Percentiles rank a stretch among this genome's conserved stretches.
phyloP scores from a whole-genome alignment of 2,329 filamentous ascomycete species.

The Alternaria ethzedia region DNA sequence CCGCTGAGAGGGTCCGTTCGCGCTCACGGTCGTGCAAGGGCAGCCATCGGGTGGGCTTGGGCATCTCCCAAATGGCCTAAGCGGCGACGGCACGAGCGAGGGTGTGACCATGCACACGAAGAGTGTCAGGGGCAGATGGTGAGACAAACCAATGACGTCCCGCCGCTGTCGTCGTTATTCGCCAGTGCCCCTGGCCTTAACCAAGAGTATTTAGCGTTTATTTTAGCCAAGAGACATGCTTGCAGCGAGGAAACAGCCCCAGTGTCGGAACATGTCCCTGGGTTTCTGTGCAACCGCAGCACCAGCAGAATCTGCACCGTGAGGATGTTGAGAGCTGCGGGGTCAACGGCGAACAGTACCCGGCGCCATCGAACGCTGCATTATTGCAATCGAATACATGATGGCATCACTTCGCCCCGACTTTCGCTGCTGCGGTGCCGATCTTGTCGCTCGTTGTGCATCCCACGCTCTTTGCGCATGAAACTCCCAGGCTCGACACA shows the following conservation, averaged over 20 bases:
- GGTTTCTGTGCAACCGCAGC: constrained; percentile 10
- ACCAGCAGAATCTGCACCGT: constrained; percentile 4
- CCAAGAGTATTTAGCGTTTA: constrained; percentile 15
- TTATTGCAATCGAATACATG: neutral
- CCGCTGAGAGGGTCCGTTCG: constrained; percentile 26
- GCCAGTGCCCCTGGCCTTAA: constrained; percentile 21
- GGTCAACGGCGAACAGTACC: constrained; percentile 7
- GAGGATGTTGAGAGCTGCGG: constrained; percentile 11
- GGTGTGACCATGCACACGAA: constrained; percentile 18
- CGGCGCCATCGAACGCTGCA: neutral
- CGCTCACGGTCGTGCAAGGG: constrained; percentile 33
- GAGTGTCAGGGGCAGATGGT: constrained; percentile 28
- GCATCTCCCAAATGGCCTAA: constrained; percentile 27
- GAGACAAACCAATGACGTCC: constrained; percentile 24
- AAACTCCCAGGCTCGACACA: constrained; percentile 24
- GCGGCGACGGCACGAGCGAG: constrained; percentile 29
- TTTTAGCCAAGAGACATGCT: constrained; percentile 21
- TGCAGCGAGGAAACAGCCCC: constrained; percentile 30
- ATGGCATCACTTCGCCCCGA: constrained; percentile 1
- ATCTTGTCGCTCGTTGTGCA: constrained; percentile 15
- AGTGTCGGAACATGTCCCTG: constrained; percentile 19
- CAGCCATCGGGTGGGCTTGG: constrained; percentile 21
- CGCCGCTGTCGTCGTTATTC: constrained; percentile 15
- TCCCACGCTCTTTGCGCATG: constrained; percentile 15
- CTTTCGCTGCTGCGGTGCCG: constrained; percentile 8